Evolutionary conservation across 139 green algal genomes (phyloP), one percentile per base, ranked within the genome.

Genomic region (Chlamydomonas urium): DNA sequence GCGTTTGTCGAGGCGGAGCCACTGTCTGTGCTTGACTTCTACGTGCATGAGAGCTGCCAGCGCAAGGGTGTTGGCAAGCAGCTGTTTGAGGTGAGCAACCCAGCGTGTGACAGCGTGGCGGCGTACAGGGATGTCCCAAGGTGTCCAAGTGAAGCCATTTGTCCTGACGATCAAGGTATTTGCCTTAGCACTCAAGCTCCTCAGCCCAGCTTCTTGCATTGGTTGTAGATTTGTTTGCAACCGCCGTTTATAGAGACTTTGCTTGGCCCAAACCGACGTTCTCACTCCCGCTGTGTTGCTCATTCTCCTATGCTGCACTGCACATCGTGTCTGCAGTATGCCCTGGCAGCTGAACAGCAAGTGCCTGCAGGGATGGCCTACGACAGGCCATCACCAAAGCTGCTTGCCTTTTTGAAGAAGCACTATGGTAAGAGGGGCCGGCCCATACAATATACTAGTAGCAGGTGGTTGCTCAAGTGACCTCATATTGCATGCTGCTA

Each of bases 1-100:
- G 60, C 17, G 26, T 26, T 65, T 4, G 21, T 42, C 24, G 66
- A 62, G 45, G 38, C 63, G 8, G 28, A 63, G 38, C 21, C 56
- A 19, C 28, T 71, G 23, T 93, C 86, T 71, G 84, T 94, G 21
- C 71, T 96, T 63, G 90, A 96, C 70, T 94, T 96, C 45, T 96
- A 91, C 70, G 89, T 96, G 28, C 85, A 93, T 72, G 86, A 93
- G 75, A 77, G 57, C n/a, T 85, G 61, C 28, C 90, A 96, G 75
- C 80, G 89, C 6, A 38, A 74, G 36, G 90, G 90, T 23, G 47
- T 93, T 23, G 90, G 90, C 26, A 80, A 76, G 37, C 47, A 62
- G 4, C 72, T 95, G 29, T 91, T 93, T 42, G 82, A 91, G 79
- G 83, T 87, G 56, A 29, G 75, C 21, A 26, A 5, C 31, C 6